Evolutionary conservation across 140 eudicot genomes (phyloP).

Genomic region (Flaveria floridana): DNA sequence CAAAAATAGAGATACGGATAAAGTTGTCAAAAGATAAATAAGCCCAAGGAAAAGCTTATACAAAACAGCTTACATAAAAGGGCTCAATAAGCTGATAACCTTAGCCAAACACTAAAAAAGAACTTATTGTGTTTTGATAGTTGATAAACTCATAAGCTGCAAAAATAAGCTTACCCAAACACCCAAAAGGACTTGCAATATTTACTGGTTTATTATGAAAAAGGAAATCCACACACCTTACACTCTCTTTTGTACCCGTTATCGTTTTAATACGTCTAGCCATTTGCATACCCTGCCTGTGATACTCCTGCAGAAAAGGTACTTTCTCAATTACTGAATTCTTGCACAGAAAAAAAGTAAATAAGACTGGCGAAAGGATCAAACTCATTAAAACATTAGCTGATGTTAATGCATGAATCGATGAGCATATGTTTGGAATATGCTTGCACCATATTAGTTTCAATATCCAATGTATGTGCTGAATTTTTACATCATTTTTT

Average conservation of each 20-base stretch:
- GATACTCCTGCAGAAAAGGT: constrained; percentile 48
- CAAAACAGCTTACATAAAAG: no score
- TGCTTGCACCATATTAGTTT: background rate
- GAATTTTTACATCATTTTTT: background rate
- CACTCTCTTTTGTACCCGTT: constrained; percentile 63
- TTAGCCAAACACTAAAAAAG: constrained; percentile 6
- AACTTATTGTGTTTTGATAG: background rate
- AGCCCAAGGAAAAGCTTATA: background rate
- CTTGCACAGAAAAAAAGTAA: background rate
- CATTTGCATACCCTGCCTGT: constrained; percentile 50
- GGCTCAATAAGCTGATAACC: background rate
- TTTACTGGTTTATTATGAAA: constrained; percentile 2
- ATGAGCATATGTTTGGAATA: background rate
- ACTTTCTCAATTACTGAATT: constrained; percentile 7
- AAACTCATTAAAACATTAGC: constrained; percentile 17
- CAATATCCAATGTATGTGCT: background rate
- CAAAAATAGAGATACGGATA: background rate
- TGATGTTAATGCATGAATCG: constrained; percentile 6
- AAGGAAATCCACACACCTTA: constrained; percentile 52
- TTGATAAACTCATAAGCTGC: background rate
- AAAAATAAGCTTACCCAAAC: constrained; percentile 2
- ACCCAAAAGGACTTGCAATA: background rate
- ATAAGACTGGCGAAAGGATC: constrained; percentile 8
- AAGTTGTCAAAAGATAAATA: background rate
- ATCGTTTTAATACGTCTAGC: constrained; percentile 60